Percentiles rank a stretch among this genome's conserved stretches.
Conservation (phyloP, 352 stramenopile species). For the Pythium chondricola region DNA sequence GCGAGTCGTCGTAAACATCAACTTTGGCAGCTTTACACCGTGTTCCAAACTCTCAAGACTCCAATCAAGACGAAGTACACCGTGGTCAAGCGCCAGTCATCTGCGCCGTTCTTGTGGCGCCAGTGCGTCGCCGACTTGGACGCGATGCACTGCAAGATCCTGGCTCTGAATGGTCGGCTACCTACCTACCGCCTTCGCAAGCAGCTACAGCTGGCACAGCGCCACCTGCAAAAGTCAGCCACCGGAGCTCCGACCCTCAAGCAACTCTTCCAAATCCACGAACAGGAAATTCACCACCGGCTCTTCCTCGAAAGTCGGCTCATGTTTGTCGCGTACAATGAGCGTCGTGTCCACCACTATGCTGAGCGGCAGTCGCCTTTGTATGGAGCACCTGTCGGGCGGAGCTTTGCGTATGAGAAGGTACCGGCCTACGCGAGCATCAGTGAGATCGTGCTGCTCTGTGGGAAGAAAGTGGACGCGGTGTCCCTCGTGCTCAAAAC, state of each 20-base stretch:
- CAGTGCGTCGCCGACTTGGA: constrained; percentile 20
- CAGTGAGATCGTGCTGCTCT: constrained; percentile 54
- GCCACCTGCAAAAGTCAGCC: constrained; percentile 27
- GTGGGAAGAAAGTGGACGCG: constrained; percentile 68
- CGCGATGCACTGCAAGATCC: constrained; percentile 22
- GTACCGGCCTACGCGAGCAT: constrained; percentile 62
- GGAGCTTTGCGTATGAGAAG: constrained; percentile 53
- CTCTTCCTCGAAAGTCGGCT: constrained; percentile 66
- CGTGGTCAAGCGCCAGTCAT: background rate
- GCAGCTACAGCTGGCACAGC: constrained; percentile 14
- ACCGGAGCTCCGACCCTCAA: constrained; percentile 64
- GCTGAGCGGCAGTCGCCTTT: constrained; percentile 44
- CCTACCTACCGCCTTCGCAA: constrained; percentile 3
- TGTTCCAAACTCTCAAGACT: constrained; percentile 26
- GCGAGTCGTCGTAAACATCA: constrained; percentile 11
- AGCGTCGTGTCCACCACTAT: constrained; percentile 65
- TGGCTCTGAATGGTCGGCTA: constrained; percentile 10
- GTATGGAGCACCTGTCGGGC: constrained; percentile 33
- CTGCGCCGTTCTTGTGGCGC: constrained; percentile 14
- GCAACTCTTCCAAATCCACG: constrained; percentile 58
- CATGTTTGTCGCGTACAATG: constrained; percentile 65
- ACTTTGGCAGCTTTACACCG: constrained; percentile 15
- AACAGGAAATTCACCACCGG: constrained; percentile 42
- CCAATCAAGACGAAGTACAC: constrained; percentile 28
- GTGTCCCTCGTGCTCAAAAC: constrained; percentile 58